phyloP scores from a whole-genome alignment of 148 eudicot genomes.

The Spergularia bocconei region DNA sequence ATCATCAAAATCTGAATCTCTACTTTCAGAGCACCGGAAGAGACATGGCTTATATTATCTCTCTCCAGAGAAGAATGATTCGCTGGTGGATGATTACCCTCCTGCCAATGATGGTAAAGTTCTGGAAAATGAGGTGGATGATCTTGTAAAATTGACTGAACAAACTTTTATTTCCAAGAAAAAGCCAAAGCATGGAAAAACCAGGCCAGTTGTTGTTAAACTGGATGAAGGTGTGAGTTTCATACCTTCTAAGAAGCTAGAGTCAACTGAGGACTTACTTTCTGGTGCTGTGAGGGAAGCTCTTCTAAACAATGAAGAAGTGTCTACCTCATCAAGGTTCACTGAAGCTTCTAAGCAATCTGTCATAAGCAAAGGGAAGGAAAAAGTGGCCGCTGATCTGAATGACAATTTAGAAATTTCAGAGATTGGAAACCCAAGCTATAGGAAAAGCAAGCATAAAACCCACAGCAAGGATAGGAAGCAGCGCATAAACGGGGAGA shows the following conservation, averaged over 20 bases:
- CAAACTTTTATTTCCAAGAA: constrained; percentile 62
- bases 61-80: constrained; percentile 53
- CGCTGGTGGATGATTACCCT: constrained; percentile 54
- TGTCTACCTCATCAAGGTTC: constrained; percentile 37
- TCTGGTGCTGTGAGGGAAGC: constrained; percentile 80
- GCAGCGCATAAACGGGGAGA: constrained; percentile 39
- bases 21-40: constrained; percentile 77
- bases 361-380: constrained; percentile 53
- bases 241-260: constrained; percentile 34
- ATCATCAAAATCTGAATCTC: constrained; percentile 54
- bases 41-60: constrained; percentile 84
- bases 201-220: constrained; percentile 83
- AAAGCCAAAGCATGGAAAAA: constrained; percentile 51
- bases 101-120: constrained; percentile 60
- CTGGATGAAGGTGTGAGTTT: constrained; percentile 61
- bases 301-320: constrained; percentile 49
- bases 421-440: constrained; percentile 31
- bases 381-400: constrained; percentile 35
- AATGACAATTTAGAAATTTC: constrained; percentile 28
- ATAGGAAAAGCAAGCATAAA: constrained; percentile 52
- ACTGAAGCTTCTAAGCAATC: constrained; percentile 36
- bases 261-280: constrained; percentile 45
- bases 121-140: constrained; percentile 41
- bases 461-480: constrained; percentile 53
- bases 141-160: constrained; percentile 81